These are phyloP conservation scores for Hymenoscyphus salicellus DNA, from an alignment of 2,329 filamentous ascomycete genomes.

Conservation along the genomic window DNA sequence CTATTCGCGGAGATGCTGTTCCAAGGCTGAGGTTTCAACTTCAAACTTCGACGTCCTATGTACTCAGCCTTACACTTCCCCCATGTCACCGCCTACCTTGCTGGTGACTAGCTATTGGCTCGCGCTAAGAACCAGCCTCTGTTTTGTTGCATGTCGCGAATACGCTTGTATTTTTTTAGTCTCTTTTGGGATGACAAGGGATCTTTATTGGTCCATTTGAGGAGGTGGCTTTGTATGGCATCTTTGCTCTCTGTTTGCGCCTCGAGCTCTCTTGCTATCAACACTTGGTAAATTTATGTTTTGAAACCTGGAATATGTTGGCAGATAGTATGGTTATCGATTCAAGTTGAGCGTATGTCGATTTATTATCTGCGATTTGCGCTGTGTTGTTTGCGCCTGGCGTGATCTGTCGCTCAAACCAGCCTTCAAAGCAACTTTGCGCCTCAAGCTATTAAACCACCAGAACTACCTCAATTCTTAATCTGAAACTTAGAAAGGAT, in stretches of 20 bases:
- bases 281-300: neutral
- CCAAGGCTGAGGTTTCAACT: neutral
- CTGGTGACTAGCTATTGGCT: neutral
- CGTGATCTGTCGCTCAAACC: neutral
- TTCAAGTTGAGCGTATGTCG: neutral
- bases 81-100: neutral
- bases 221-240: neutral
- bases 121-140: no score
- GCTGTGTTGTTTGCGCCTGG: neutral
- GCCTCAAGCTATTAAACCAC: neutral
- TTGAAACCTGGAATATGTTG: neutral
- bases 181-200: neutral
- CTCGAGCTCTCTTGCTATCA: neutral
- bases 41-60: neutral
- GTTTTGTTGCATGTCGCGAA: no score
- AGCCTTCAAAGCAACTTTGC: neutral
- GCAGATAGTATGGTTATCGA: neutral
- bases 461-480: neutral
- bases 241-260: neutral
- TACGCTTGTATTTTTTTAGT: neutral
- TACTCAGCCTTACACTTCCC: neutral
- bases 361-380: neutral
- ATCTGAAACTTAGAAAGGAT: neutral
- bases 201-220: neutral
- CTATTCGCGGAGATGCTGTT: neutral